A percentile compares a stretch with the other conserved stretches of the same genome.
These are phyloP conservation scores for Lablab purpureus DNA, from an alignment of 306 rosid genomes.

Conservation along the genomic window DNA sequence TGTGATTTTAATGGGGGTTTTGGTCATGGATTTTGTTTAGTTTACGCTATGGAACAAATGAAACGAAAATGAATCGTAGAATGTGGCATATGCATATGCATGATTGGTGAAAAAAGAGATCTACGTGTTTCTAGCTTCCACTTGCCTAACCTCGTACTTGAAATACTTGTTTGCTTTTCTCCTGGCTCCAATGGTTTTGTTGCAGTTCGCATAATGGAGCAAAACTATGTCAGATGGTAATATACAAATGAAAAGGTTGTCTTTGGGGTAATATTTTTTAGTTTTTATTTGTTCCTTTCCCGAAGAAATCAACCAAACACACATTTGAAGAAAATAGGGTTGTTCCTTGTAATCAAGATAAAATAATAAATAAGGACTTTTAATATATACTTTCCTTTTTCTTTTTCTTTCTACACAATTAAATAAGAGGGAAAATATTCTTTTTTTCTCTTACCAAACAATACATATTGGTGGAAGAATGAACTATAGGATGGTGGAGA, in stretches of 20 bases:
- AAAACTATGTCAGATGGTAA: background rate
- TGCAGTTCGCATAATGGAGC: background rate
- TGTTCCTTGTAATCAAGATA: too few relatives aligned
- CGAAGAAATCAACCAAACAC: too few relatives aligned
- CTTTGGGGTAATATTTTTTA: too few relatives aligned
- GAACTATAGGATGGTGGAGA: too few relatives aligned
- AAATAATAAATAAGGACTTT: too few relatives aligned
- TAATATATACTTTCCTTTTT: too few relatives aligned
- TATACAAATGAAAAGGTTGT: background rate
- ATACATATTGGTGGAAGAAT: too few relatives aligned
- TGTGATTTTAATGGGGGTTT: background rate
- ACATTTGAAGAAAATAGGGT: too few relatives aligned
- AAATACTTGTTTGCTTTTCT: background rate
- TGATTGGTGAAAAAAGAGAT: background rate
- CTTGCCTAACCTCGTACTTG: slow-evolving; percentile 5
- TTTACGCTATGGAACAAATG: background rate
- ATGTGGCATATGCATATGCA: background rate
- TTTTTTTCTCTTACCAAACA: too few relatives aligned
- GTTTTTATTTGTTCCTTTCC: too few relatives aligned
- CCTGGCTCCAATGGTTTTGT: background rate
- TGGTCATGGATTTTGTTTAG: background rate
- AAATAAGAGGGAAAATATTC: too few relatives aligned
- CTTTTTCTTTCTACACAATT: too few relatives aligned
- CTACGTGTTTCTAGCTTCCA: background rate
- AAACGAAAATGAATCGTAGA: background rate